A percentile compares a stretch with the other conserved stretches of the same genome.
Evolutionary conservation across 2,329 filamentous ascomycete genomes (phyloP).

Genomic region (Zalaria obscura): DNA sequence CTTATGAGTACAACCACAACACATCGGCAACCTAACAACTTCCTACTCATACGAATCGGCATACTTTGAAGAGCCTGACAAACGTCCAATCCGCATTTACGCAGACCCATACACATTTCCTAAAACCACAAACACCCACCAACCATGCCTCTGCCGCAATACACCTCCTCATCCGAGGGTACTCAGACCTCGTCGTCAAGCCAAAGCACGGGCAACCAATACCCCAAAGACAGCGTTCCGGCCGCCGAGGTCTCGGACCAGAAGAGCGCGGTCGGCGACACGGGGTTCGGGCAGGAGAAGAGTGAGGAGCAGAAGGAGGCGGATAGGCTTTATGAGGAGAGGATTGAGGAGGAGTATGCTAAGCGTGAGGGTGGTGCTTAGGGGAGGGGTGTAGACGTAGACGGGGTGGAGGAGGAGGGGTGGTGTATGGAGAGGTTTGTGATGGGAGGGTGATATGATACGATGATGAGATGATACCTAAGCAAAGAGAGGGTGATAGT

Average conservation of each 20-base stretch:
- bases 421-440: no score
- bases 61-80: no score
- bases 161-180: neutral
- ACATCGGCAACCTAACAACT: no score
- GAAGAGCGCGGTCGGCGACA: slow-evolving; percentile 7
- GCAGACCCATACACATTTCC: no score
- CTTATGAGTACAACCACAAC: no score
- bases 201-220: neutral
- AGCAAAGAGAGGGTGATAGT: no score
- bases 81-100: no score
- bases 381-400: neutral
- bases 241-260: slow-evolving; percentile 7
- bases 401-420: no score
- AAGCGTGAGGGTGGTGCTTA: slow-evolving; percentile 29
- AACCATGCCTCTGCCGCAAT: neutral
- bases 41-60: no score
- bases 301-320: slow-evolving; percentile 18
- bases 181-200: neutral
- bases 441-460: no score
- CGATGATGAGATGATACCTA: no score
- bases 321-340: slow-evolving; percentile 24
- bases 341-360: slow-evolving; percentile 29
- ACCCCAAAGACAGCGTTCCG: slow-evolving; percentile 7
- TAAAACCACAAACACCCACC: neutral
- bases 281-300: neutral